Evolutionary conservation across 345 rosid species (phyloP), one percentile per base, ranked within the genome.

Genomic region (Arabidopsis arenosa): DNA sequence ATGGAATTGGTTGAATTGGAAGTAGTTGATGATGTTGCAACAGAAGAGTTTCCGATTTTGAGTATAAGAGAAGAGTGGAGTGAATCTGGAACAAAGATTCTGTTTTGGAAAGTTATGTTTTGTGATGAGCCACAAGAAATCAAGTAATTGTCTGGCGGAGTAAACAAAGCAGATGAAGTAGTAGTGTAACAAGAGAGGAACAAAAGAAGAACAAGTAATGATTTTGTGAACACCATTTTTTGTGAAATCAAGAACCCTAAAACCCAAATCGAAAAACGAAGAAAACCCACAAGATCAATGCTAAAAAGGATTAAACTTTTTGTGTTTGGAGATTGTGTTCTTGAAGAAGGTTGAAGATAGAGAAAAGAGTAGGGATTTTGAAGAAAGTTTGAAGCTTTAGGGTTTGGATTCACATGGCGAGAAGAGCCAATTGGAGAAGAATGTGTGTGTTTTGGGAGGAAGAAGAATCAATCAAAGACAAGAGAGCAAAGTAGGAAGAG

Each of bases 51-150:
- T 48, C 83, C 97, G 79, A 53, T 77, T 80, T 84, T 90, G 78
- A 88, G 63, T 2, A 71, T 28, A 68, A 84, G 92, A 13, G 88
- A 83, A 39, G 91, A 79, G 39, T 87, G 96, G 32, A 44, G 77
- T 0, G 85, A 66, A 80, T 95, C 99, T 37, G 97, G 93, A 80
- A 92, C 87, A 76, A 83, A 95, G 68, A 87, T 89, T 85, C 87
- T 80, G 56, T 90, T 92, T 81, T 83, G 86, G 57, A 83, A 89
- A 49, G 86, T 83, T 63, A 89, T 84, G 81, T 84, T 87, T 80
- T 85, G 84, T 14, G 88, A 79, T 74, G 97, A 84, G 75, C 99
- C 99, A 76, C 99, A 92, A 66, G 86, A 86, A 60, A 95, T 83
- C 70, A 95, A 83, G 83, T 90, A 95, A 69, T 85, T 90, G 67